Percentiles rank a stretch among this genome's conserved stretches.
Evolutionary conservation across 768 basidiomycete genomes (phyloP).

Genomic region (Dentipellis fragilis): DNA sequence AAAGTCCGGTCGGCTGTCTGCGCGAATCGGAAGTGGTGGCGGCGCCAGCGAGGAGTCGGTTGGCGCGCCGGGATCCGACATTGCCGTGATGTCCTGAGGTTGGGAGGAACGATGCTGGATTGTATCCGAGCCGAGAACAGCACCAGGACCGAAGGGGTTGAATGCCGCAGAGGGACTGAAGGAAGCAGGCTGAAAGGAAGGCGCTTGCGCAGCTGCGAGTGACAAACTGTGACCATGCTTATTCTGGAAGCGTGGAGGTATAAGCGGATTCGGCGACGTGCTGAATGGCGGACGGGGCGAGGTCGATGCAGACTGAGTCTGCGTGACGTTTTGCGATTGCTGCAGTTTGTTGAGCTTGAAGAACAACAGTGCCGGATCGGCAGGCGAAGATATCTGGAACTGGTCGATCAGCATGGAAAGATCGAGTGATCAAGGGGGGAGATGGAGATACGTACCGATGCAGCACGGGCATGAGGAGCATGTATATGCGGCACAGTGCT

Average conservation of each 20-base stretch:
- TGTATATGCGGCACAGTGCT: conserved; percentile 50
- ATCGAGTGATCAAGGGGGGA: conserved; percentile 12
- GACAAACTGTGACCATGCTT: conserved; percentile 71
- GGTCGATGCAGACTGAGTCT: conserved; percentile 42
- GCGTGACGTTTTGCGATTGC: conserved; percentile 48
- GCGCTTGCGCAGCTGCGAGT: conserved; percentile 40
- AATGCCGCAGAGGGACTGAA: conserved; percentile 32
- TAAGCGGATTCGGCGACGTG: conserved; percentile 32
- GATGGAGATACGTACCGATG: conserved; percentile 51
- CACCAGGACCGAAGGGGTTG: conserved; percentile 57
- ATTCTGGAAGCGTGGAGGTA: conserved; percentile 33
- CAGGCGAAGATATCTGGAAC: conserved; percentile 78
- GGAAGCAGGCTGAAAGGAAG: conserved; percentile 28
- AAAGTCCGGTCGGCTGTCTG: conserved; percentile 61
- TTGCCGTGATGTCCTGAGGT: conserved; percentile 20
- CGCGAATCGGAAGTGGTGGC: conserved; percentile 28
- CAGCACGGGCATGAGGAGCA: conserved; percentile 73
- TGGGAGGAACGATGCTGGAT: conserved; percentile 2
- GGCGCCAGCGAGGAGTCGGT: conserved; percentile 35
- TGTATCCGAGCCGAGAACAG: conserved; percentile 42
- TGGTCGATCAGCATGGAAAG: conserved; percentile 1
- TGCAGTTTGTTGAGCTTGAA: conserved; percentile 83
- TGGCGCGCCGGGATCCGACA: conserved; percentile 49
- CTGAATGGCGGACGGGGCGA: conserved; percentile 58
- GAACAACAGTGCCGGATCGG: conserved; percentile 71